Evolutionary conservation across 495 filamentous ascomycete species (phyloP).

Genomic region (Pyrenopolyporus hunteri): DNA sequence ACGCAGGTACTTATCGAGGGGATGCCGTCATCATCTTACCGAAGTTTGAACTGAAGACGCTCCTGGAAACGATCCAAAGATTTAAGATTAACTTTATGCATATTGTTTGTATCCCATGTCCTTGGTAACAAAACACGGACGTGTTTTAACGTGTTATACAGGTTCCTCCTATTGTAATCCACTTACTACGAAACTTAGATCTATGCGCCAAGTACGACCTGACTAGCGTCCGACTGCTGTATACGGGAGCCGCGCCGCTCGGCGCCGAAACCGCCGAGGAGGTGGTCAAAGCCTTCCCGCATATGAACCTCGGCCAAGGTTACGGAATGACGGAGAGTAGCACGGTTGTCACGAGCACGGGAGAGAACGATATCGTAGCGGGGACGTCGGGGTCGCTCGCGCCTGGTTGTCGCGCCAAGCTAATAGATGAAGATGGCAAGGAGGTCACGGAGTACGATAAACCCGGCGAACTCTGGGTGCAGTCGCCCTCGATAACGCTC

Average conservation of each 20-base stretch:
- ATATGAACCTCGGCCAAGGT: slow-evolving; percentile 73
- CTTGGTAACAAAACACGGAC: neutral
- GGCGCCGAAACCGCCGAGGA: slow-evolving; percentile 78
- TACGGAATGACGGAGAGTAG: slow-evolving; percentile 87
- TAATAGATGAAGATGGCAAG: slow-evolving; percentile 73
- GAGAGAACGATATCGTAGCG: slow-evolving; percentile 68
- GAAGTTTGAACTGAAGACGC: slow-evolving; percentile 75
- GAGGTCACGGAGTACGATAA: slow-evolving; percentile 79
- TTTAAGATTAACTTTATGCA: slow-evolving; percentile 74
- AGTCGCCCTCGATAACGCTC: slow-evolving; percentile 75
- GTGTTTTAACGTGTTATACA: slow-evolving; percentile 32
- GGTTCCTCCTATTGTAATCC: slow-evolving; percentile 88
- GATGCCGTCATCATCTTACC: slow-evolving; percentile 82
- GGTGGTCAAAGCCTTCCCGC: slow-evolving; percentile 68
- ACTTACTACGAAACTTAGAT: slow-evolving; percentile 71
- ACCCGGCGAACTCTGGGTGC: slow-evolving; percentile 80
- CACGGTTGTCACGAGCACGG: slow-evolving; percentile 73
- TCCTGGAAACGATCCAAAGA: slow-evolving; percentile 69
- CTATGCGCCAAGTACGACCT: slow-evolving; percentile 74
- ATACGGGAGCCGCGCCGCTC: slow-evolving; percentile 84
- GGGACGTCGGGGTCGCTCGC: slow-evolving; percentile 77
- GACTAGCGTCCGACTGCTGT: slow-evolving; percentile 68
- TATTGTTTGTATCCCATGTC: slow-evolving; percentile 57
- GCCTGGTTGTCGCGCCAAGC: slow-evolving; percentile 68
- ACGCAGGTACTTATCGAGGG: slow-evolving; percentile 72